Evolutionary conservation across 2,329 filamentous ascomycete genomes (phyloP), one percentile per base, ranked within the genome.

Genomic region (Fonsecaea pugnacius): DNA sequence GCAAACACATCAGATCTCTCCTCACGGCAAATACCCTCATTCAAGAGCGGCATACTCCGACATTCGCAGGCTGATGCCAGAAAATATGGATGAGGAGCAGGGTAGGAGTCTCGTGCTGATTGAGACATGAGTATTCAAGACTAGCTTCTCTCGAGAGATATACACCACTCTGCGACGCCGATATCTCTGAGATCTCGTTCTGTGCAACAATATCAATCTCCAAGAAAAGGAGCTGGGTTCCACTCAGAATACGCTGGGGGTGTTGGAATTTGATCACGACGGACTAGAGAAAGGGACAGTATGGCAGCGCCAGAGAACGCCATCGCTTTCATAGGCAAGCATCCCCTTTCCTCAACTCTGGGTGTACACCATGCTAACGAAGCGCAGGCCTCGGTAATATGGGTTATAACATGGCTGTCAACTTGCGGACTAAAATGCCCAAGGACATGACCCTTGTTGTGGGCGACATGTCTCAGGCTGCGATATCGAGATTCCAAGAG

Each of bases 371-470:
- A 10, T 40, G 54, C 40, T n/a, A 57, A 57, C 54, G 40, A 57
- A 56, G n/a, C 12, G 14, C 54, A 57, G 76, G 76, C 56, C 72
- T 78, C 0, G 76, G 76, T 3, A 73, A 77, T 46, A 78, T 78
- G 76, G 76, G 76, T 43, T 77, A 76, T 48, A 75, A 74, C 35
- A 78, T 78, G 77, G 76, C 75, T 14, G 65, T 74, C 5, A 78
- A 78, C 57, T 70, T 78, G 0, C 73, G 76, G 1, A 74, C 74
- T 70, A 75, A 75, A 12, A 72, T 78, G 55, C 64, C 67, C 35
- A 18, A 63, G 1, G 66, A 69, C 1, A 67, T 74, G 58, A 76
- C 70, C 1, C 68, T 78, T 18, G 61, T 76, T 1, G 71, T 78
- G 4, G 75, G 72, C 66, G 76, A 78, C 60, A 74, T 81, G 12